Evolutionary conservation across 306 rosid species (phyloP).

Genomic region (Gastrolobium villosum): DNA sequence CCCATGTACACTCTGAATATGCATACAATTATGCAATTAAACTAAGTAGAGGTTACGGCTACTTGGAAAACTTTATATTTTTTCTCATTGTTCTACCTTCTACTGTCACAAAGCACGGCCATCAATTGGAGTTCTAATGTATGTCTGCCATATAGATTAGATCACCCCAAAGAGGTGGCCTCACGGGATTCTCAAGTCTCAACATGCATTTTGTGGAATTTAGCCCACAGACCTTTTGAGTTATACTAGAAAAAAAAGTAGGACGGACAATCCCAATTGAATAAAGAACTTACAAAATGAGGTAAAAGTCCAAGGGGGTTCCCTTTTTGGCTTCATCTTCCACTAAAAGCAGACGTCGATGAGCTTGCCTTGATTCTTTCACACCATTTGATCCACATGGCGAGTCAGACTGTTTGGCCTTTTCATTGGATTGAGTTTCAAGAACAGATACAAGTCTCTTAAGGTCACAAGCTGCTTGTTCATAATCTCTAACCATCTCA

Average conservation of each 20-base stretch:
- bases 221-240: constrained; percentile 1
- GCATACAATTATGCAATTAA: background rate
- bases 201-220: constrained; percentile 21
- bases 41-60: background rate
- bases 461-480: constrained; percentile 80
- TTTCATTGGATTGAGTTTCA: constrained; percentile 72
- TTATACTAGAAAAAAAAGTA: constrained; percentile 33
- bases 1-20: background rate
- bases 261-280: constrained; percentile 21
- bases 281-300: constrained; percentile 80
- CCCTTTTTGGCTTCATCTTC: constrained; percentile 80
- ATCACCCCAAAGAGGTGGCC: constrained; percentile 4
- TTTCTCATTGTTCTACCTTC: constrained; percentile 11
- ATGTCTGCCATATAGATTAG: constrained; percentile 4
- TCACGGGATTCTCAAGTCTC: background rate
- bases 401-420: constrained; percentile 55
- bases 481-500: constrained; percentile 87
- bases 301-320: constrained; percentile 77
- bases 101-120: background rate
- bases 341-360: constrained; percentile 57
- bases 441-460: constrained; percentile 66
- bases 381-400: constrained; percentile 64
- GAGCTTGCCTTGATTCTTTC: constrained; percentile 78
- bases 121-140: background rate
- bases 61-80: background rate